A percentile compares a stretch with the other conserved stretches of the same genome.
phyloP scores from a whole-genome alignment of 148 eudicot species.

The Beta vulgaris region DNA sequence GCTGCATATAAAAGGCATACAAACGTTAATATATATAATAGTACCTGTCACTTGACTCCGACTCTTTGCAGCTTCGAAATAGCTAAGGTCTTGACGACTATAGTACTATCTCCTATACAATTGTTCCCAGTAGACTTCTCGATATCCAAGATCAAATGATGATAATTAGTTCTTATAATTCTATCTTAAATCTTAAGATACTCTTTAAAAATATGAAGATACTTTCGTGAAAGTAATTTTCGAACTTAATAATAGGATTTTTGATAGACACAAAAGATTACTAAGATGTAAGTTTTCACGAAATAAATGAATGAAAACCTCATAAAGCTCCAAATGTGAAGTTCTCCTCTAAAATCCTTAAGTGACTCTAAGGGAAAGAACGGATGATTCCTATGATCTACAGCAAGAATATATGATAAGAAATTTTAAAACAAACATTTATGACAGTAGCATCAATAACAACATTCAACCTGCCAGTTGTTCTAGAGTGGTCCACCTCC shows the following conservation, averaged over 20 bases:
- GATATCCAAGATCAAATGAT: background rate
- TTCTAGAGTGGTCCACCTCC: background rate
- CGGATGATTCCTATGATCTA: background rate
- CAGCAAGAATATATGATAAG: no score
- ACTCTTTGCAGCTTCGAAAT: no score
- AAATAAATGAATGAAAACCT: background rate
- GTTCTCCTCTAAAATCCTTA: background rate
- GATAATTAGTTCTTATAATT: no score
- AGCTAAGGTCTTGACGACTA: no score
- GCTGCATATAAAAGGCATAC: no score
- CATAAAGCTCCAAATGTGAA: background rate
- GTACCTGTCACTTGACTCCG: no score
- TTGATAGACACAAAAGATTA: background rate
- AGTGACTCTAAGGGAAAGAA: background rate
- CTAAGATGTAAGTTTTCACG: background rate
- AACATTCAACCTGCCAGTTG: background rate
- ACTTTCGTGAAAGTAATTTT: background rate
- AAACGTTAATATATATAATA: no score
- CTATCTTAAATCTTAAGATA: no score
- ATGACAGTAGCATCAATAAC: background rate
- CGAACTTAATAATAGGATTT: background rate
- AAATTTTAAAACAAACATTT: background rate
- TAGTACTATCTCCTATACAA: background rate
- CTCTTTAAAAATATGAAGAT: background rate
- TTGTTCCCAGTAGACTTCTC: background rate